Percentiles rank a stretch among this genome's conserved stretches.
These are phyloP conservation scores for Fusarium austroafricanum DNA, from an alignment of 2,329 filamentous ascomycete genomes.

Conservation along the genomic window DNA sequence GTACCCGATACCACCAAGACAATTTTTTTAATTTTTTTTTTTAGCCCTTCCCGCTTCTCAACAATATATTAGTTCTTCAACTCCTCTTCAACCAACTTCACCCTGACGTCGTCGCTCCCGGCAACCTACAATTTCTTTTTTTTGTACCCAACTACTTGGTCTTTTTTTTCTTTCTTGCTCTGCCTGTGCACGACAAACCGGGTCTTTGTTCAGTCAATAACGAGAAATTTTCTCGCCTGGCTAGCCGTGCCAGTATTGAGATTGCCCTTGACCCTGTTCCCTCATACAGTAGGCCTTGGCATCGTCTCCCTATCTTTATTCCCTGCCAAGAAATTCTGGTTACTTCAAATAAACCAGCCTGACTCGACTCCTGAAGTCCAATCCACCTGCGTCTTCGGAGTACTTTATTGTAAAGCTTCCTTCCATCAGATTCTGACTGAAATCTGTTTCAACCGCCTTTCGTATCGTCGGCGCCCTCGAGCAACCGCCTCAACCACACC, in stretches of 20 bases:
- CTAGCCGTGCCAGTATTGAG: constrained; percentile 32
- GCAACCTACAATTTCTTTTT: constrained; percentile 32
- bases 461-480: constrained; percentile 7
- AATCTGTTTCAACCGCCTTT: constrained; percentile 8
- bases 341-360: constrained; percentile 33
- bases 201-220: constrained; percentile 12
- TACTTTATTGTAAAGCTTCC: constrained; percentile 12
- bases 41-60: constrained; percentile 40
- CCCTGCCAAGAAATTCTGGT: constrained; percentile 34
- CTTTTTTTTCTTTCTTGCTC: not conserved
- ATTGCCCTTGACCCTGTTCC: constrained; percentile 34
- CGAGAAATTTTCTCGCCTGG: constrained; percentile 30
- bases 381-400: constrained; percentile 12
- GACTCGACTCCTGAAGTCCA: constrained; percentile 29
- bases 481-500: constrained; percentile 15
- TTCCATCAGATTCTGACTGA: constrained; percentile 8
- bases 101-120: constrained; percentile 32
- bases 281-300: constrained; percentile 32
- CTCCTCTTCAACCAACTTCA: constrained; percentile 40
- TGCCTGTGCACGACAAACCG: constrained; percentile 16
- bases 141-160: not conserved
- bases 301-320: constrained; percentile 30
- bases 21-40: constrained; percentile 44
- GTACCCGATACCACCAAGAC: constrained; percentile 40
- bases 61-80: constrained; percentile 21